Evolutionary conservation across 2,329 filamentous ascomycete genomes (phyloP).

Genomic region (Calcarisporium arbuscula): DNA sequence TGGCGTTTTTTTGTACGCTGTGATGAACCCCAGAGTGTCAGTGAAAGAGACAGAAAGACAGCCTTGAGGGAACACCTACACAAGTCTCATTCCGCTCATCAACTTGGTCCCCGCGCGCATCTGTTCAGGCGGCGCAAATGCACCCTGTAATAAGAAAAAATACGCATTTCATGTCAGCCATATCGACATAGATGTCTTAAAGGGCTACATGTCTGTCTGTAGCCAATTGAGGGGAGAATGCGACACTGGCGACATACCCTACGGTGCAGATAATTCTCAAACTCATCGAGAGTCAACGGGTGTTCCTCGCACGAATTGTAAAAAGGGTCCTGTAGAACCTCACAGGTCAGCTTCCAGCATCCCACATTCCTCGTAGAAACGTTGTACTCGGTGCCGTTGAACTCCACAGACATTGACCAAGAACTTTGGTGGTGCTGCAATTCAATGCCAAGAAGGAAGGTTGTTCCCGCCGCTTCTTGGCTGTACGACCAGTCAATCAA

Average conservation of each 20-base stretch:
- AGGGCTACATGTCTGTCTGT: too few relatives aligned
- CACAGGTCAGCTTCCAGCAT: too few relatives aligned
- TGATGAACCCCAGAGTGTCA: slow-evolving; percentile 2
- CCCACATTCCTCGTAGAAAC: too few relatives aligned
- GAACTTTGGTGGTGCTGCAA: too few relatives aligned
- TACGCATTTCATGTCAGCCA: neutral
- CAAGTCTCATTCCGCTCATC: slow-evolving; percentile 45
- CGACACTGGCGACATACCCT: too few relatives aligned
- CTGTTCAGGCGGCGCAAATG: slow-evolving; percentile 40
- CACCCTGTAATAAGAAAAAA: too few relatives aligned
- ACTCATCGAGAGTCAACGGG: slow-evolving; percentile 45
- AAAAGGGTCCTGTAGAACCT: slow-evolving; percentile 35
- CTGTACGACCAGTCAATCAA: too few relatives aligned
- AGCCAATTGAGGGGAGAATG: too few relatives aligned
- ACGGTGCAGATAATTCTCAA: slow-evolving; percentile 49
- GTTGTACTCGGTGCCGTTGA: too few relatives aligned
- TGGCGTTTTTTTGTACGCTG: slow-evolving; percentile 51
- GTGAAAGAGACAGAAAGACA: neutral
- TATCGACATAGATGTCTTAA: neutral
- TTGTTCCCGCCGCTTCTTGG: too few relatives aligned
- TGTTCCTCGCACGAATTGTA: slow-evolving; percentile 47
- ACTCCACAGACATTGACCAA: too few relatives aligned
- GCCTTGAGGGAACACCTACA: slow-evolving; percentile 35
- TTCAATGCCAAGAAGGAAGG: too few relatives aligned
- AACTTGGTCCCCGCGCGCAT: slow-evolving; percentile 36